Conservation (phyloP, 1,284 basidiomycete species). For the Tilletia caries region DNA sequence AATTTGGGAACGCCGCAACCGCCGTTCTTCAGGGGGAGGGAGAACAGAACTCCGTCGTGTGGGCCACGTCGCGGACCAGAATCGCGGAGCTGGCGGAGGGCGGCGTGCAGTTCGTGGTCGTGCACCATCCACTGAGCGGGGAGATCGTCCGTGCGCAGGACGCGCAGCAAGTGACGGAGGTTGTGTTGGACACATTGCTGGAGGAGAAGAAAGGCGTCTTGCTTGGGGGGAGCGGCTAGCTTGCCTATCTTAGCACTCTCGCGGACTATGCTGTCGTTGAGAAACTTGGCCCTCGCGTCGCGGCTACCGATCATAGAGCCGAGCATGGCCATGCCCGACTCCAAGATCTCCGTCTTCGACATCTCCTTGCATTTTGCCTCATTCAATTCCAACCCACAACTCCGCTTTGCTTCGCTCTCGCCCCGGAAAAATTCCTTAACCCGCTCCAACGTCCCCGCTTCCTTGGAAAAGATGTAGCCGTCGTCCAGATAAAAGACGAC, state of each 20-base stretch:
- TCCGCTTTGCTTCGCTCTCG: not conserved
- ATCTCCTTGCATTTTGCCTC: not conserved
- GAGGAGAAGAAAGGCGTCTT: not conserved
- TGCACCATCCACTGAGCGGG: not conserved
- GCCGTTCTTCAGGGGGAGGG: not conserved
- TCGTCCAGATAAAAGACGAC: constrained; percentile 10
- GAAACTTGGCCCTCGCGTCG: not conserved
- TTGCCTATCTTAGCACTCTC: not conserved
- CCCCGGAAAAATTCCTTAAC: not conserved
- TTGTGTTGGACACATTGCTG: no score
- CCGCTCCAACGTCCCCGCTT: not conserved
- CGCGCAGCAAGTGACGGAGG: constrained; percentile 2
- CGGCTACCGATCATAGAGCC: not conserved
- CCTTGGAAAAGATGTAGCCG: not conserved
- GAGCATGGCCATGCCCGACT: not conserved
- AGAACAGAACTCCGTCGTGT: not conserved
- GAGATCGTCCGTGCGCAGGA: constrained; percentile 9
- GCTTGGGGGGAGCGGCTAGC: not conserved
- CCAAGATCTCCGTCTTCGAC: not conserved
- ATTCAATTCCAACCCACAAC: not conserved
- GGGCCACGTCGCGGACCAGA: not conserved
- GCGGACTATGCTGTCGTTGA: not conserved
- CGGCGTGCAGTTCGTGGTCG: not conserved
- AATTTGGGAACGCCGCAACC: not conserved
- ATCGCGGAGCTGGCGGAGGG: not conserved